Conservation (phyloP, 2,329 filamentous ascomycete genomes). For the Aspergillus oerlinghausenensis region DNA sequence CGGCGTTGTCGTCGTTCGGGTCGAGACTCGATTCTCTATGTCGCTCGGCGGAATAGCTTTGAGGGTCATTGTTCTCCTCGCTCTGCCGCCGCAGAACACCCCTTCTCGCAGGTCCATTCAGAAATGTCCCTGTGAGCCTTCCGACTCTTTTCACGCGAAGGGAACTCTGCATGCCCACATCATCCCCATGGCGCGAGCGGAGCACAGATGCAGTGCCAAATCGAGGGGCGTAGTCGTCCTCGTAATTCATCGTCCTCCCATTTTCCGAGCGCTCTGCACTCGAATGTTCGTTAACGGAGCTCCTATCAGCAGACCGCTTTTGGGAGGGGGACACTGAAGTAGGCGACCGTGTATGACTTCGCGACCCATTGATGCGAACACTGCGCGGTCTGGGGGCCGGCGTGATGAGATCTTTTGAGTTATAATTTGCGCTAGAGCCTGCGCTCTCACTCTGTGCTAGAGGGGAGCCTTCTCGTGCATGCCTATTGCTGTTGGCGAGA, state of each 20-base stretch:
- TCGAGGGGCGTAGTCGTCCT: conserved; percentile 32
- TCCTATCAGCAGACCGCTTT: conserved; percentile 27
- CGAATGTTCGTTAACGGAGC: conserved; percentile 26
- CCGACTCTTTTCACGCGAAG: conserved; percentile 73
- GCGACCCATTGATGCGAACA: conserved; percentile 38
- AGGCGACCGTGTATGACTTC: conserved; percentile 40
- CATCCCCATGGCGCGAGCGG: conserved; percentile 53
- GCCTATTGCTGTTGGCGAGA: conserved; percentile 24
- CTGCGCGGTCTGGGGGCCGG: conserved; percentile 43
- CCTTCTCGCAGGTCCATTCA: conserved; percentile 74
- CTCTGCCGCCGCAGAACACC: conserved; percentile 60
- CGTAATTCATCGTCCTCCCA: conserved; percentile 26
- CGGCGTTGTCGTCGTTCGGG: conserved; percentile 24
- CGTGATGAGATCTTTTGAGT: conserved; percentile 40
- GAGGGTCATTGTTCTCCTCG: conserved; percentile 56
- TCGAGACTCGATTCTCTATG: conserved; percentile 26
- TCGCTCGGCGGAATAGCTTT: conserved; percentile 24
- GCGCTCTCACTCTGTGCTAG: conserved; percentile 32
- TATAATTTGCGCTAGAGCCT: conserved; percentile 20
- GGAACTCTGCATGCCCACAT: conserved; percentile 64
- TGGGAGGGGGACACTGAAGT: conserved; percentile 35
- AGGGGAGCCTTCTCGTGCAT: conserved; percentile 37
- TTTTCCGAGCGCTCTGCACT: conserved; percentile 33
- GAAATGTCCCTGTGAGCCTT: conserved; percentile 69
- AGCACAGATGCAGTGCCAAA: conserved; percentile 34